Evolutionary conservation across 495 filamentous ascomycete species (phyloP).

Genomic region (Podospora appendiculata): DNA sequence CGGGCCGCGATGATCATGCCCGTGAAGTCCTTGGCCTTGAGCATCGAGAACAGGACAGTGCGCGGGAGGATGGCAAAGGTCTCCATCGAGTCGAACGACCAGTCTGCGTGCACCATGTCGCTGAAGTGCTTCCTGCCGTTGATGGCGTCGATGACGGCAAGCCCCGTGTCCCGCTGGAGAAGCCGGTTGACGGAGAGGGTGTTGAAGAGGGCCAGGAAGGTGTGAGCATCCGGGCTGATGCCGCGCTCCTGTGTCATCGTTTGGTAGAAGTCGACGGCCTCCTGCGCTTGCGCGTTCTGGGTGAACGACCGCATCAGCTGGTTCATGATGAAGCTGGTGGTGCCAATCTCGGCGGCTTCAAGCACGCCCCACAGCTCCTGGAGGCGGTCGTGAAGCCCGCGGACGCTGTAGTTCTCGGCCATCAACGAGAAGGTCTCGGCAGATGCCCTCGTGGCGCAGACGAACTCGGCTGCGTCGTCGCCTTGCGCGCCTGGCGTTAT

Average conservation of each 20-base stretch:
- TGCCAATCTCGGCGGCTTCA: slow-evolving; percentile 48
- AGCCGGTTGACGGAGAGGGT: slow-evolving; percentile 36
- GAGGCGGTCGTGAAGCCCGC: slow-evolving; percentile 48
- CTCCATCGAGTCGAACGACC: slow-evolving; percentile 23
- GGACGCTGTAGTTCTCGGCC: slow-evolving; percentile 59
- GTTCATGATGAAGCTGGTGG: slow-evolving; percentile 69
- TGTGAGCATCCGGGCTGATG: slow-evolving; percentile 56
- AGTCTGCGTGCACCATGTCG: slow-evolving; percentile 46
- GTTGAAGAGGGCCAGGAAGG: slow-evolving; percentile 61
- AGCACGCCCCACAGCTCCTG: slow-evolving; percentile 51
- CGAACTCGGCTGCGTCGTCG: slow-evolving; percentile 19
- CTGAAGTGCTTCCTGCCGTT: slow-evolving; percentile 49
- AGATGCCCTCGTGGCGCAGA: slow-evolving; percentile 42
- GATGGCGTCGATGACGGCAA: slow-evolving; percentile 40
- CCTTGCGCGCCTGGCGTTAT: slow-evolving; percentile 18
- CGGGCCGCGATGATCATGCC: slow-evolving; percentile 57
- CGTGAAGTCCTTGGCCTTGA: slow-evolving; percentile 32
- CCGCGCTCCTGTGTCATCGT: slow-evolving; percentile 25
- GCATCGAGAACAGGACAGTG: slow-evolving; percentile 36
- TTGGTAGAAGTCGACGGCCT: slow-evolving; percentile 50
- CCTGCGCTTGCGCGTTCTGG: slow-evolving; percentile 40
- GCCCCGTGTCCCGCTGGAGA: slow-evolving; percentile 28
- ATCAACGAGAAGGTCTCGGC: slow-evolving; percentile 73
- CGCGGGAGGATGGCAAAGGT: slow-evolving; percentile 30
- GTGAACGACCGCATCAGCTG: slow-evolving; percentile 58